Conservation (phyloP, 1,284 basidiomycete genomes). For the Ustilago esculenta region DNA sequence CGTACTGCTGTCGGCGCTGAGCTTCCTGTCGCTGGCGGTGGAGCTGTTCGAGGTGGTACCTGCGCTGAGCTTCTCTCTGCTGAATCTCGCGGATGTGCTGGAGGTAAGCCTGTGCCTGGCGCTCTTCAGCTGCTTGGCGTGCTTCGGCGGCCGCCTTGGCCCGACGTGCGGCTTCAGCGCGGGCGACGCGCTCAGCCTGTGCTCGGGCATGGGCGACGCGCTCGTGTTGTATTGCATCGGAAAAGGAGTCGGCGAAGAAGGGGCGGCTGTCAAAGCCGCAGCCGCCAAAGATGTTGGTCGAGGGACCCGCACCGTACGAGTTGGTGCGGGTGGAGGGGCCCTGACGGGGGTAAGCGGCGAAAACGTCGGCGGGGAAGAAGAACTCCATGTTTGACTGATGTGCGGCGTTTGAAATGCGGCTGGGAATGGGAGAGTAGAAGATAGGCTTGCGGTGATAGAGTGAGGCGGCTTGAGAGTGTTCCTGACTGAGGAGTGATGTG, state of each 20-base stretch:
- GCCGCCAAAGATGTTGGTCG: conserved; percentile 23
- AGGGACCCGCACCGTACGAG: conserved; percentile 20
- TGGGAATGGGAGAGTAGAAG: background rate
- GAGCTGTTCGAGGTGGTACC: conserved; percentile 38
- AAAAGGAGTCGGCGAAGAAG: conserved; percentile 23
- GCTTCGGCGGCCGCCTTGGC: conserved; percentile 28
- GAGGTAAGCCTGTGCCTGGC: conserved; percentile 38
- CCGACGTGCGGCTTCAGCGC: conserved; percentile 34
- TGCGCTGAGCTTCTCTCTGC: conserved; percentile 41
- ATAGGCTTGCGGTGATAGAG: background rate
- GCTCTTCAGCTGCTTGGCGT: conserved; percentile 37
- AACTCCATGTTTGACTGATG: conserved; percentile 35
- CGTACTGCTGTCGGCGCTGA: conserved; percentile 35
- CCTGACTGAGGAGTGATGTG: conserved; percentile 7
- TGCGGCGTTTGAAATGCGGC: background rate
- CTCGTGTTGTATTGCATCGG: conserved; percentile 44
- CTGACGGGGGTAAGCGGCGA: conserved; percentile 36
- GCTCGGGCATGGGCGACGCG: conserved; percentile 33
- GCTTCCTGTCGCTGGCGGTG: conserved; percentile 43
- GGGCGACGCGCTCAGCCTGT: conserved; percentile 26
- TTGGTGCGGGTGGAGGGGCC: conserved; percentile 12
- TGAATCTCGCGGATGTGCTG: conserved; percentile 41
- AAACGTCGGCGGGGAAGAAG: conserved; percentile 52
- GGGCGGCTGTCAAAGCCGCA: conserved; percentile 47
- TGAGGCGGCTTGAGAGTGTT: conserved; percentile 2